A percentile compares a stretch with the other conserved stretches of the same genome.
phyloP scores from a whole-genome alignment of 352 stramenopile genomes.

The Phytophthora hibernalis region DNA sequence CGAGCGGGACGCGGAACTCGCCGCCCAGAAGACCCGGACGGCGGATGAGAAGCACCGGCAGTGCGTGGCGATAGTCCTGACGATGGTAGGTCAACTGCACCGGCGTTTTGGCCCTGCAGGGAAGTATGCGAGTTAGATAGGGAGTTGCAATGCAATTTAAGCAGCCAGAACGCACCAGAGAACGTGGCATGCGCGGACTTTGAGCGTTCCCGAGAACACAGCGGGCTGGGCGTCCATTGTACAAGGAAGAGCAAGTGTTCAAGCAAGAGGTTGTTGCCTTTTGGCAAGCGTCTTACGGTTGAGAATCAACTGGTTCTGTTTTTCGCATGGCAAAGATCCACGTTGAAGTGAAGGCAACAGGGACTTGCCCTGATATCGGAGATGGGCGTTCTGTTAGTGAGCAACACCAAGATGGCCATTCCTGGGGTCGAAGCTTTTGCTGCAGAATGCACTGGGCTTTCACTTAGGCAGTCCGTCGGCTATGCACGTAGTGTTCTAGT shows the following conservation, averaged over 20 bases:
- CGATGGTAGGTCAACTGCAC: conserved; percentile 38
- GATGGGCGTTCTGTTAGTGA: not conserved
- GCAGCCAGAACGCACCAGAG: conserved; percentile 33
- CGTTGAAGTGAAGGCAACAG: conserved; percentile 21
- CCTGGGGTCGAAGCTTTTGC: conserved; percentile 9
- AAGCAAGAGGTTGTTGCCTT: conserved; percentile 12
- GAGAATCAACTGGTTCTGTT: conserved; percentile 32
- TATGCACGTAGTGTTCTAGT: too few species aligned
- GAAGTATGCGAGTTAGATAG: conserved; percentile 5
- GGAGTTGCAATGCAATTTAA: not conserved
- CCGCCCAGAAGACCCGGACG: conserved; percentile 27
- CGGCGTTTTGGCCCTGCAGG: conserved; percentile 36
- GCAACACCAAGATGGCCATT: conserved; percentile 1
- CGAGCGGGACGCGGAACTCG: conserved; percentile 38
- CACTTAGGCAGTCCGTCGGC: not conserved
- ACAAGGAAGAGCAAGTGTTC: conserved; percentile 1
- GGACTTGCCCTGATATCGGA: conserved; percentile 30
- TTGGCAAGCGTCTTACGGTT: conserved; percentile 1
- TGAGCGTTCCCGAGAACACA: conserved; percentile 41
- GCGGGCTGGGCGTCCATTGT: conserved; percentile 34
- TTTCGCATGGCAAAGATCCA: conserved; percentile 18
- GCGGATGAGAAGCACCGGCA: conserved; percentile 40
- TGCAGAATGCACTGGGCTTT: not conserved
- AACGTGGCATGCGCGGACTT: conserved; percentile 31
- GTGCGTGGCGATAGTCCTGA: conserved; percentile 36